Evolutionary conservation across 805 yeast species (phyloP), one percentile per base, ranked within the genome.

Genomic region (Debaryomyces maramus): DNA sequence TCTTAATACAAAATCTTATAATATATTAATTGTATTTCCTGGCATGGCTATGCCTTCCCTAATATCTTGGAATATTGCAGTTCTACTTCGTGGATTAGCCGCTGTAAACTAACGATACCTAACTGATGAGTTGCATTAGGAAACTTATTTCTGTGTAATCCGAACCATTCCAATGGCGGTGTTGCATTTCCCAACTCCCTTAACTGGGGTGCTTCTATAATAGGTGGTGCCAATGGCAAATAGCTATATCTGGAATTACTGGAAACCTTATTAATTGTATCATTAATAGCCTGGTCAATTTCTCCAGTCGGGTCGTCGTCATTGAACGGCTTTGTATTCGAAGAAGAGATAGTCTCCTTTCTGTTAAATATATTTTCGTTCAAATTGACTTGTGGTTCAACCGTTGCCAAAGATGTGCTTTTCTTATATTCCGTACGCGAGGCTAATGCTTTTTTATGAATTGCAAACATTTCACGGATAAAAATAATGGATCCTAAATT

Each of bases 101-200:
- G 77, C 52, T 88, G 96, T 37, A 93, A 66, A 2, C 83, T 78
- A 10, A 85, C 76, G 36, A 90, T 85, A 0, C 82, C 80, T 45
- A 78, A 68, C 58, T 88, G 91, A 56, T 93, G 97, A 0, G 96
- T 84, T 43, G 86, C 73, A 29, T 85, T 81, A 0, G 99, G 99
- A 49, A 93, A 81, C 48, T 82, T 79, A 52, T 84, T 78, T 48
- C 98, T 74, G 58, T 93, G 93, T 21, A 93, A 72, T 2, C 99
- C 99, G 67, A 93, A 86, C 99, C 99, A 93, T 58, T 93, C 99
- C 42, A 93, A 65, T 2, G 99, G 99, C 1, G 99, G 99, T 0
- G 99, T 93, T 1, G 97, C 98, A 63, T 85, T 90, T 18, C 99
- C 98, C 52, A 93, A 72, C 54, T 93, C 98, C 53, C 81, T 81